Conservation (phyloP, 768 basidiomycete species). For the Boletus fagicola region DNA sequence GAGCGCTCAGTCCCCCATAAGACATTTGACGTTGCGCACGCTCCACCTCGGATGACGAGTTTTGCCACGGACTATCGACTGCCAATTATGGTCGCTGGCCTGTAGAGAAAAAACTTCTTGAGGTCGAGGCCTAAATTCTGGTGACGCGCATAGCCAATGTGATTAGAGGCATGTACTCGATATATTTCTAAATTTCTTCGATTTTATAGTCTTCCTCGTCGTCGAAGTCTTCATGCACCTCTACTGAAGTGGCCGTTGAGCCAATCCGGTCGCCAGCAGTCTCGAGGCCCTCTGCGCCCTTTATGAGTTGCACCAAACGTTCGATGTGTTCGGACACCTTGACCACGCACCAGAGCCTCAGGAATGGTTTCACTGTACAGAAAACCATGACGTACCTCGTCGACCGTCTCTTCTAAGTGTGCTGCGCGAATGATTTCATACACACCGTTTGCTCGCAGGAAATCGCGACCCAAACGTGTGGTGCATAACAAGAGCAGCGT, state of each 20-base stretch:
- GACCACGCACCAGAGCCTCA: not conserved
- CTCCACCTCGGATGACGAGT: not conserved
- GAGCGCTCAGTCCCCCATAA: slow-evolving; percentile 4
- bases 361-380: not conserved
- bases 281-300: slow-evolving; percentile 67
- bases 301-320: slow-evolving; percentile 81
- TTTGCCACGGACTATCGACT: not conserved
- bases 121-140: slow-evolving; percentile 1
- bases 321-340: slow-evolving; percentile 88
- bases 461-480: slow-evolving; percentile 84
- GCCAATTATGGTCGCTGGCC: not conserved
- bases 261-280: slow-evolving; percentile 40
- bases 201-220: slow-evolving; percentile 74
- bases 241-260: slow-evolving; percentile 16
- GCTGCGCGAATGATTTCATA: slow-evolving; percentile 81
- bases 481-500: slow-evolving; percentile 86
- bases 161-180: slow-evolving; percentile 15
- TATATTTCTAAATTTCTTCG: slow-evolving; percentile 60
- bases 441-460: slow-evolving; percentile 73
- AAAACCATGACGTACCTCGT: slow-evolving; percentile 51
- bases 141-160: slow-evolving; percentile 3
- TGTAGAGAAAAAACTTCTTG: not conserved
- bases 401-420: slow-evolving; percentile 77
- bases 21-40: not conserved
- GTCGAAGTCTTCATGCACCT: slow-evolving; percentile 37